Base-by-base conservation (phyloP, 805 yeast genomes). In the Tetrapisispora namnaoensis region DNA sequence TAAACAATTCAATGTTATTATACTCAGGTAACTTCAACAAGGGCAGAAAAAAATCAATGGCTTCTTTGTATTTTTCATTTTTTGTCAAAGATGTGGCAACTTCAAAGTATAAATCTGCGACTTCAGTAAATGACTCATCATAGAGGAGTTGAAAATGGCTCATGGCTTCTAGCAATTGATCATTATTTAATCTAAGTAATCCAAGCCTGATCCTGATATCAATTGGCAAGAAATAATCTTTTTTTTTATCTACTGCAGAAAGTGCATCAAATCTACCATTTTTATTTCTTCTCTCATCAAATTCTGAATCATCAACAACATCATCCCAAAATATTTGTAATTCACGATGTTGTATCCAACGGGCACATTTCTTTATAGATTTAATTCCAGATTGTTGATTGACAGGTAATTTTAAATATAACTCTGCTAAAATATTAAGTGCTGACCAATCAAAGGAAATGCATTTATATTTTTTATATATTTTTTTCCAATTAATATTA, bases 171-270 rank as follows among this genome's bases (percentile, higher is more conserved):
- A 75, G 76, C 27, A 73, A 70, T 41, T 82, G 73, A 46, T 79
- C 81, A 36, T 79, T 67, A 48, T 80, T 79, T 32, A 93, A 67
- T 50, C 99, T 74, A 44, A 86, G 72, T 11, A 80, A 65, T 0
- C 96, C 95, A 22, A 93, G 62, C 63, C 93, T 86, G 30, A 80
- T 82, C 48, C 98, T 68, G 24, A 93, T 86, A 68, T 91, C 98
- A 43, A 90, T 80, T 1, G 98, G 98, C 20, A 93, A 66, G 9
- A 73, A 58, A 56, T 72, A 72, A 36, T 67, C 53, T 49, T 69
- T 63, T 4, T 66, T 62, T 48, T 75, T 76, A 42, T 66, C 67
- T 13, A 51, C 52, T 37, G 59, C 61, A 1, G 73, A 56, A 24
- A 78, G 53, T 1, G 71, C 64, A 46, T 70, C 72, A 55, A 63